phyloP scores from a whole-genome alignment of 2,329 filamentous ascomycete species.

The Cladosporium velox region DNA sequence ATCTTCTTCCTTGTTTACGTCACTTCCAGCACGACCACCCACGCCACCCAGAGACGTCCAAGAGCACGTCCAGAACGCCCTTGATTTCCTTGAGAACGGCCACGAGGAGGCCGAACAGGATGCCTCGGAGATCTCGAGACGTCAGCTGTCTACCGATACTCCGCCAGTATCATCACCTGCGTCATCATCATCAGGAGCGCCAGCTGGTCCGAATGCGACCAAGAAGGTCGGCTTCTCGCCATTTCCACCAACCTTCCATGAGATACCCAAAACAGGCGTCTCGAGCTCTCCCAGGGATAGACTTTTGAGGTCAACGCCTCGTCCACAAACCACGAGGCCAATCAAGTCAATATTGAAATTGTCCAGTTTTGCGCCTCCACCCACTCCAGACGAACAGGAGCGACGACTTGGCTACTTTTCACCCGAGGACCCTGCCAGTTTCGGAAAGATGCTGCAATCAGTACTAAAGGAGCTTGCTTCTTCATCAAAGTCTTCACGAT shows the following conservation, averaged over 20 bases:
- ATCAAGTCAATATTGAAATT: slow-evolving; percentile 82
- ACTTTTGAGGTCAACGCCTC: slow-evolving; percentile 41
- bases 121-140: slow-evolving; percentile 4
- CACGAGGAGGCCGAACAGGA: slow-evolving; percentile 27
- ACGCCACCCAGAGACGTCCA: slow-evolving; percentile 56
- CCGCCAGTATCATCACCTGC: slow-evolving; percentile 31
- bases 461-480: slow-evolving; percentile 78
- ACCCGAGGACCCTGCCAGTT: slow-evolving; percentile 57
- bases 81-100: slow-evolving; percentile 46
- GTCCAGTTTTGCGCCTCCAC: slow-evolving; percentile 45
- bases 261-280: slow-evolving; percentile 26
- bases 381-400: slow-evolving; percentile 40
- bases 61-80: slow-evolving; percentile 41
- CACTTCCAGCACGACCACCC: slow-evolving; percentile 54
- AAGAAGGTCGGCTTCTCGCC: slow-evolving; percentile 67
- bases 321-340: slow-evolving; percentile 56
- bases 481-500: slow-evolving; percentile 67
- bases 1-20: slow-evolving; percentile 15
- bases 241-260: slow-evolving; percentile 53
- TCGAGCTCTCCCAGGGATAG: slow-evolving; percentile 48
- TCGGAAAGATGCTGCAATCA: slow-evolving; percentile 82
- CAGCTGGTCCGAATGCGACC: slow-evolving; percentile 39
- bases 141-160: slow-evolving; percentile 22
- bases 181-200: slow-evolving; percentile 35
- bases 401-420: slow-evolving; percentile 45